These are phyloP conservation scores for Dovyalis caffra DNA, from an alignment of 345 rosid genomes.

Conservation along the genomic window DNA sequence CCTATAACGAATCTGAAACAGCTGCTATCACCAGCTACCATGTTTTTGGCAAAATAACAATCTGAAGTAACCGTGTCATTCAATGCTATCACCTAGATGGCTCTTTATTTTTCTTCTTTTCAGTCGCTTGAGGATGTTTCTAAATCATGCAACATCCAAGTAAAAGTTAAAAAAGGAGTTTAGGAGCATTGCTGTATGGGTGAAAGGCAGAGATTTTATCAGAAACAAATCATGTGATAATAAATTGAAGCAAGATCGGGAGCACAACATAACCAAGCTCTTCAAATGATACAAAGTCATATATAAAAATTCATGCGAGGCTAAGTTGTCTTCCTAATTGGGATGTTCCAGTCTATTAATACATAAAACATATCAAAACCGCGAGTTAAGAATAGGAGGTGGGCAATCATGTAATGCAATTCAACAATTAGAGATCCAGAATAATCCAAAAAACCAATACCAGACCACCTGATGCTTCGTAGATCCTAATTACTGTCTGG, in stretches of 20 bases:
- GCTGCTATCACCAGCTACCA: no score
- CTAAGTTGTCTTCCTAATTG: slow-evolving; percentile 19
- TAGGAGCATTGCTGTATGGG: neutral
- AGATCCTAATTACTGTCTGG: slow-evolving; percentile 25
- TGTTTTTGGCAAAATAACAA: no score
- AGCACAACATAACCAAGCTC: slow-evolving; percentile 8
- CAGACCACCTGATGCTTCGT: slow-evolving; percentile 34
- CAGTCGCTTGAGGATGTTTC: neutral
- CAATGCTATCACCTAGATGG: neutral
- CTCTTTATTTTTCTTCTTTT: neutral
- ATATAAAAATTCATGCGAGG: slow-evolving; percentile 13
- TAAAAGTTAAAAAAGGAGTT: no score
- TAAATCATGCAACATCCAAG: neutral
- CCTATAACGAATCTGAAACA: no score
- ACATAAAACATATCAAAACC: slow-evolving; percentile 35
- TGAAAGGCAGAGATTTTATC: neutral
- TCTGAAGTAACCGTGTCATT: neutral
- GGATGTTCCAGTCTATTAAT: slow-evolving; percentile 28
- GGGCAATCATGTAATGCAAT: slow-evolving; percentile 16
- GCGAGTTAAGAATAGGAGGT: slow-evolving; percentile 16
- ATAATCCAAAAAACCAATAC: slow-evolving; percentile 30
- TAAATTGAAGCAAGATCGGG: neutral
- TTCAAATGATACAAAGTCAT: neutral
- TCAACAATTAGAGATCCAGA: slow-evolving; percentile 32
- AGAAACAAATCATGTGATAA: slow-evolving; percentile 11